Evolutionary conservation across 2,329 filamentous ascomycete genomes (phyloP), one percentile per base, ranked within the genome.

Genomic region (Sporothrix pseudoabietina): DNA sequence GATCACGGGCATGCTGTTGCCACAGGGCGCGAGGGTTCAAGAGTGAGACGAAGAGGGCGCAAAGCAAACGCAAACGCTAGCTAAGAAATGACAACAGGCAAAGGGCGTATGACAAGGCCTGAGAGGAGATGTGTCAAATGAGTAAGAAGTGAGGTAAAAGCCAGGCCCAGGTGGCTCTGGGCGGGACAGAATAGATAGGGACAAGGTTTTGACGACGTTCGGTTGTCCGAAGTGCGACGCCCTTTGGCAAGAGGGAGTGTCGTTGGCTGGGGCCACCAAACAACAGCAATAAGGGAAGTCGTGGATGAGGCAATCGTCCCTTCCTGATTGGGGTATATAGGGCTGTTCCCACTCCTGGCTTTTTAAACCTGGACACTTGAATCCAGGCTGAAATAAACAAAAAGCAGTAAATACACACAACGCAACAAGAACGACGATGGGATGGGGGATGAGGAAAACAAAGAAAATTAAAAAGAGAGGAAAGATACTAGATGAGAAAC

Each of bases 1-100:
- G 41, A 74, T 75, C 39, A 63, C 54, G 8, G 74, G 66, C 74
- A 75, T 75, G 52, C 22, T 72, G 66, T 26, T 14, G 68, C 35
- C 73, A 49, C 49, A 75, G 71, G 74, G 71, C 71, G 74, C 35
- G 44, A 16, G 26, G 8, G 57, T 35, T 52, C 4, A 14, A 35
- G 39, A 26, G 22, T 57, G 39, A 39, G 52, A 41, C 30, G 39
- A 70, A 30, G 30, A 22, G 59, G 52, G 69, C 26, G 41, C 12
- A 61, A 52, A 39, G 30, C 44, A 22, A 32, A 39, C 22, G 41
- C 61, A 22, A 32, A 39, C 22, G 41, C 61, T 59, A 69, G 55
- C 55, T 47, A 47, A 66, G 39, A 47, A 47, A 30, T 66, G 61
- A 41, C 61, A 66, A 47, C 4, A 30, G n/a, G 19, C 47, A 22